phyloP scores from a whole-genome alignment of 106 monocot genomes.

The Apostasia shenzhenica region DNA sequence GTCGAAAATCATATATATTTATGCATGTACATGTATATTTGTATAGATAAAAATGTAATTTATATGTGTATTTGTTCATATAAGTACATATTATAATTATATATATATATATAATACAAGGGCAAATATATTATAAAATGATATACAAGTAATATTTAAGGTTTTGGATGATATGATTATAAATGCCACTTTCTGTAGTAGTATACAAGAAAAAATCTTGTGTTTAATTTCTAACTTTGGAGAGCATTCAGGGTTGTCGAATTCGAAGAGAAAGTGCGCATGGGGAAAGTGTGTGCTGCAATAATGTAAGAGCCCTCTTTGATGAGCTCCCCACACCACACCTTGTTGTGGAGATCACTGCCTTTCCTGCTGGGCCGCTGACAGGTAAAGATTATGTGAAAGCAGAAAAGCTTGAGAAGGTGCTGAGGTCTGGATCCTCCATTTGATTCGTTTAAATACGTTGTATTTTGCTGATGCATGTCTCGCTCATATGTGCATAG shows the following conservation, averaged over 20 bases:
- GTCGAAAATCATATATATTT: no score
- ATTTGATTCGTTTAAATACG: constrained; percentile 39
- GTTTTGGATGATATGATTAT: no score
- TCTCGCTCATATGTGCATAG: not conserved
- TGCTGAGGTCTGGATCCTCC: constrained; percentile 72
- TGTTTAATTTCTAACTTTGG: no score
- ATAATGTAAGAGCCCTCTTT: constrained; percentile 94
- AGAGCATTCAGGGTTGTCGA: constrained; percentile 65
- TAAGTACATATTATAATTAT: no score
- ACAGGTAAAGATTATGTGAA: constrained; percentile 76
- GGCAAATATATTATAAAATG: no score
- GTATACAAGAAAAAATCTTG: no score
- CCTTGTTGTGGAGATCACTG: constrained; percentile 83
- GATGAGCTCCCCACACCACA: constrained; percentile 97
- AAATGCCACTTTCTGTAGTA: no score
- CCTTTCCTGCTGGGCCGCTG: constrained; percentile 93
- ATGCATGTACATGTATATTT: no score
- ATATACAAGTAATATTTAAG: no score
- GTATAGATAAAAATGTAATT: no score
- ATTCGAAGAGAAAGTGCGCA: constrained; percentile 95
- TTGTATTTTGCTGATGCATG: constrained; percentile 6
- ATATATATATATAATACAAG: no score
- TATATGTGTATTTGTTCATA: no score
- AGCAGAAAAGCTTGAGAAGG: constrained; percentile 89
- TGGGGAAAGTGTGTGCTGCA: constrained; percentile 91